These are phyloP conservation scores for Rhizomucor miehei DNA, from an alignment of 371 early-diverging fungal genomes.

Conservation along the genomic window DNA sequence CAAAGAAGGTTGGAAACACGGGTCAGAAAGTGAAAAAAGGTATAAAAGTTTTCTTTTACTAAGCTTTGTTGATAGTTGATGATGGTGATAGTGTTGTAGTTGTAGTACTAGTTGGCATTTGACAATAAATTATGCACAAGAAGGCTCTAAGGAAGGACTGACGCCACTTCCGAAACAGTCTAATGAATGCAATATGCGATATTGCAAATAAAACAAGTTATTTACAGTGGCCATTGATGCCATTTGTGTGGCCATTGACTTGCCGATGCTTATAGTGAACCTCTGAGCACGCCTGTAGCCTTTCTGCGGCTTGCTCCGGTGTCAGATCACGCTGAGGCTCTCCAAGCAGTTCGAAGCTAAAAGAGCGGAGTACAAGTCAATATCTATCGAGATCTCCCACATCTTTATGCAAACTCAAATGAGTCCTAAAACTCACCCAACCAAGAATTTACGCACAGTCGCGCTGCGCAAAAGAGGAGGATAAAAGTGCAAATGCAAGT, in stretches of 20 bases:
- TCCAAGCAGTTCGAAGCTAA: conserved; percentile 87
- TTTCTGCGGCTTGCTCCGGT: conserved; percentile 83
- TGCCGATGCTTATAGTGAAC: conserved; percentile 56
- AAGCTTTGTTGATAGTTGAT: too few species aligned
- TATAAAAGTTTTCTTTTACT: too few species aligned
- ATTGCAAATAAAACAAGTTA: not conserved
- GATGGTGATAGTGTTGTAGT: too few species aligned
- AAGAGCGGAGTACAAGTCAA: not conserved
- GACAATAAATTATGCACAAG: too few species aligned
- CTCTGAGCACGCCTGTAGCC: conserved; percentile 53
- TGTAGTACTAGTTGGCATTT: too few species aligned
- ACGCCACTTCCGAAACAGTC: not conserved
- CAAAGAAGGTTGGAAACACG: too few species aligned
- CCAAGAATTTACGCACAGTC: conserved; percentile 91
- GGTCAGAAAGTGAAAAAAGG: too few species aligned
- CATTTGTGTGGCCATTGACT: conserved; percentile 6
- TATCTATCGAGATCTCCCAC: not conserved
- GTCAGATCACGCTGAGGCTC: conserved; percentile 94
- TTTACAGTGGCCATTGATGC: conserved; percentile 9
- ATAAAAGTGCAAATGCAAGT: conserved; percentile 93
- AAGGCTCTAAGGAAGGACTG: not conserved
- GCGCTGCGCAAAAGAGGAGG: conserved; percentile 89
- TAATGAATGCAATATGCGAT: not conserved
- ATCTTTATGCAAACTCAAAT: not conserved
- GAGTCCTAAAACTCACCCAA: conserved; percentile 62